Base-by-base conservation (phyloP, 805 yeast genomes). In the Wickerhamiella kazuoi region DNA sequence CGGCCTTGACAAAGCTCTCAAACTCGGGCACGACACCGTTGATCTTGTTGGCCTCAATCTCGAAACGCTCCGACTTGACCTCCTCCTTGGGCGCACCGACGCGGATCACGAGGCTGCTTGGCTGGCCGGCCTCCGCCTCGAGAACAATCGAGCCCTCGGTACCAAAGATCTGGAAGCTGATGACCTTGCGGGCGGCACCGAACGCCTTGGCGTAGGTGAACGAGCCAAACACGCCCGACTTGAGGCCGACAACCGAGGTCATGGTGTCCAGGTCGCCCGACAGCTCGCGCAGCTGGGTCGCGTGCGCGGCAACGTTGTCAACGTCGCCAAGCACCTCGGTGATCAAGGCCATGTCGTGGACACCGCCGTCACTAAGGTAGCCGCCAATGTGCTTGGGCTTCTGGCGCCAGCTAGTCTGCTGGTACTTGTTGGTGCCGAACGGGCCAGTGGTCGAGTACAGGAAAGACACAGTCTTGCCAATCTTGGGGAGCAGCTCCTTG, bases 361-460 rank as follows among this genome's bases (percentile, higher is more conserved):
- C 97, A 55, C 96, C 97, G 52, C 95, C 96, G 53, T 87, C 97
- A 42, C 87, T 76, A 50, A 87, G 64, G 60, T 67, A 86, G 0
- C 96, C 96, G 40, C 97, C 97, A 48, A 84, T 71, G 55, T 87
- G 96, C 58, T 82, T 76, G 24, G 97, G 96, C 36, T 76, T 67
- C 55, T 70, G 72, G 68, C 96, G 77, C 97, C 97, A 87, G 14
- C 75, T 40, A 2, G 96, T 86, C 35, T 56, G 55, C 46, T 65
- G 60, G 55, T 71, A 72, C 50, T 66, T 67, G 55, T 63, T 62
- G 42, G 55, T 48, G n/a, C 54, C 59, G 58, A 62, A 72, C 17
- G 76, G 65, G 7, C 74, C 74, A n/a, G 75, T 68, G 30, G 53
- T 50, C 45, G 56, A 60, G 46, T 54, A 57, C 32, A 46, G 42